phyloP scores from a whole-genome alignment of 2,329 filamentous ascomycete species.

The Magnaporthiopsis poae region DNA sequence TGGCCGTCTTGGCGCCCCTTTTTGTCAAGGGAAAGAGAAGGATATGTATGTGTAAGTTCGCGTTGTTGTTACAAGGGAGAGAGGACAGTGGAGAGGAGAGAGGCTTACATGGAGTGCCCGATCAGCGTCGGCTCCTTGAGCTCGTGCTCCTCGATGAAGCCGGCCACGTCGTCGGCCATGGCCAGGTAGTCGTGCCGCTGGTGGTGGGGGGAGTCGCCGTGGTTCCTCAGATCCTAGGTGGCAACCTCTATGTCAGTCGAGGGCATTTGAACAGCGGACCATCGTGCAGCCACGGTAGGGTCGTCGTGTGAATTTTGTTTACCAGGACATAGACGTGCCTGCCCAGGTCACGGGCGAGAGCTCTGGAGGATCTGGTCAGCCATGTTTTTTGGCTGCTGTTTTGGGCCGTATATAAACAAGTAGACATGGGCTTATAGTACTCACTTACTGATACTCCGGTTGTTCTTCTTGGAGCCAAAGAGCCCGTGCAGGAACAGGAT shows the following conservation, averaged over 20 bases:
- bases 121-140: conserved; percentile 68
- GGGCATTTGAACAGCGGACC: too few species aligned
- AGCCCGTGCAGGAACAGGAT: conserved; percentile 87
- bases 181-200: conserved; percentile 65
- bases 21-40: neutral
- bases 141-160: conserved; percentile 63
- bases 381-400: neutral
- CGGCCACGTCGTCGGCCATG: conserved; percentile 74
- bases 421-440: conserved; percentile 21
- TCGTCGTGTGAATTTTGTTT: conserved; percentile 21
- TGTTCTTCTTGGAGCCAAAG: conserved; percentile 93
- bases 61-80: too few species aligned
- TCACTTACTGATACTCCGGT: conserved; percentile 87
- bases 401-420: too few species aligned
- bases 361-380: conserved; percentile 37
- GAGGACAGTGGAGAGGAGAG: neutral
- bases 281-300: neutral
- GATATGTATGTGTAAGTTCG: neutral
- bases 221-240: conserved; percentile 73
- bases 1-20: conserved; percentile 84
- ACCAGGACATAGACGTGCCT: conserved; percentile 75
- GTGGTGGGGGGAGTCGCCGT: conserved; percentile 78
- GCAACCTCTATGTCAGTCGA: too few species aligned
- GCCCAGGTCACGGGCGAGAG: conserved; percentile 68
- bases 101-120: conserved; percentile 76